phyloP scores from a whole-genome alignment of 768 basidiomycete species.

The Phylloporus sp. region DNA sequence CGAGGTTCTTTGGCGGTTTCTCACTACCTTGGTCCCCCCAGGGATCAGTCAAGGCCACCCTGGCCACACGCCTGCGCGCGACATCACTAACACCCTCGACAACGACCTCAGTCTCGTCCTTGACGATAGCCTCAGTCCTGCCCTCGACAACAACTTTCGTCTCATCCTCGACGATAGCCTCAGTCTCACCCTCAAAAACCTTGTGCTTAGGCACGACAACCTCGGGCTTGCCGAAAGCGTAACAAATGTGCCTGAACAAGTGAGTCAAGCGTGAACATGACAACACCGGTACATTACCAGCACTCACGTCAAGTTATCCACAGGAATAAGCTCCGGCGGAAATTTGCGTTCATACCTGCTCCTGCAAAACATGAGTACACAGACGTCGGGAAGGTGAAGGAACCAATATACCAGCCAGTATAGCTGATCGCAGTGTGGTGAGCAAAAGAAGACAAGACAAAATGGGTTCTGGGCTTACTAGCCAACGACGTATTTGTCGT shows the following conservation, averaged over 20 bases:
- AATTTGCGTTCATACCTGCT: conserved; percentile 94
- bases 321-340: conserved; percentile 81
- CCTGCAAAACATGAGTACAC: conserved; percentile 40
- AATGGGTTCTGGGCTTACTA: conserved; percentile 56
- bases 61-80: no score
- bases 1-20: conserved; percentile 83
- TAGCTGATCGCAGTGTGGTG: conserved; percentile 47
- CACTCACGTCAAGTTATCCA: conserved; percentile 77
- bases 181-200: no score
- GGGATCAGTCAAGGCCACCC: conserved; percentile 80
- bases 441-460: conserved; percentile 1
- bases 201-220: no score
- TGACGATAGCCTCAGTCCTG: no score
- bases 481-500: conserved; percentile 72
- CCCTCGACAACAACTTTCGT: no score
- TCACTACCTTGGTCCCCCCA: conserved; percentile 99
- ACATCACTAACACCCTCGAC: no score
- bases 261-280: conserved; percentile 9
- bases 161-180: no score
- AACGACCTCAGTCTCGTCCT: conserved; percentile 77
- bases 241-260: conserved; percentile 76
- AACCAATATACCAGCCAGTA: conserved; percentile 61
- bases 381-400: neutral
- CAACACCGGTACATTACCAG: neutral
- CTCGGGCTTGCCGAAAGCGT: conserved; percentile 98